Evolutionary conservation across 1,284 basidiomycete genomes (phyloP).

Genomic region (Cryptococcus deneoformans): DNA sequence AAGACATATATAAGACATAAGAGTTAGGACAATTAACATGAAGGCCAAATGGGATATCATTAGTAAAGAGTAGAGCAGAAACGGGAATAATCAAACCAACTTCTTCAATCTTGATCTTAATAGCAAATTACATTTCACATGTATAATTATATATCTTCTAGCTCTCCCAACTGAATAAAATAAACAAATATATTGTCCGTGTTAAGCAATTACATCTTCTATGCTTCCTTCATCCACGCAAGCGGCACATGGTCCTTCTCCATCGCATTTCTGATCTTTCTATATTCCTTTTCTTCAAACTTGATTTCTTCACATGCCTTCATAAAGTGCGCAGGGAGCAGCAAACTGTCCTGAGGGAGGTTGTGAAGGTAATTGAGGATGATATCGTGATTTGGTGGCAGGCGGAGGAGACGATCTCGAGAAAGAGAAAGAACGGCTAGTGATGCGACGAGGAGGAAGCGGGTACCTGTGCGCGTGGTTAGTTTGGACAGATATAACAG

Average conservation of each 20-base stretch:
- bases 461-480: constrained; percentile 58
- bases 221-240: not conserved
- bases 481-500: not conserved
- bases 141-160: no score
- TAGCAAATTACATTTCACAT: not conserved
- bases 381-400: constrained; percentile 20
- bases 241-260: constrained; percentile 32
- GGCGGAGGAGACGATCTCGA: constrained; percentile 34
- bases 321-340: constrained; percentile 46
- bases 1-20: no score
- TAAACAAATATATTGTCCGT: not conserved
- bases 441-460: constrained; percentile 75
- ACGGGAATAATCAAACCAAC: not conserved
- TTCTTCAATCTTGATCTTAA: not conserved
- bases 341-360: constrained; percentile 43
- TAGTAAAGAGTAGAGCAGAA: not conserved
- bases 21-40: no score
- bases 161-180: no score
- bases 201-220: not conserved
- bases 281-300: constrained; percentile 43
- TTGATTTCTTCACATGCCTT: constrained; percentile 39
- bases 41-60: no score
- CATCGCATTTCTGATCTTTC: constrained; percentile 32
- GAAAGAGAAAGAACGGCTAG: constrained; percentile 61
- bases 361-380: constrained; percentile 37